Evolutionary conservation across 2,329 filamentous ascomycete species (phyloP).

Genomic region (Mycosphaerella sp.): DNA sequence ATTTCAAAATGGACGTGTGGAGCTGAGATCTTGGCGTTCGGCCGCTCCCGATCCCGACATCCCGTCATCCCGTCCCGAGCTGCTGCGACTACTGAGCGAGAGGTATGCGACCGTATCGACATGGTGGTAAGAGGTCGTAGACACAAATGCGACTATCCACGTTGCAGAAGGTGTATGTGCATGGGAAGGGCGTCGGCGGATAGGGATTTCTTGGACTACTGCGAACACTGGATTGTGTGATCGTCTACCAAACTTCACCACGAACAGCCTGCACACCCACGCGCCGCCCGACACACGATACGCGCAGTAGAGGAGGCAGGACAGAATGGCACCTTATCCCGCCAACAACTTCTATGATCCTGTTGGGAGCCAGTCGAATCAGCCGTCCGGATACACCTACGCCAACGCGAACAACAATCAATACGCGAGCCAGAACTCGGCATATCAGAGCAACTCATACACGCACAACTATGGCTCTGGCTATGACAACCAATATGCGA

Average conservation of each 20-base stretch:
- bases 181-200: neutral
- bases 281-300: neutral
- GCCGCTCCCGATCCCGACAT: neutral
- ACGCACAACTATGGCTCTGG: conserved; percentile 14
- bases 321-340: conserved; percentile 28
- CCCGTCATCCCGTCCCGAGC: neutral
- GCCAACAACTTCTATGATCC: conserved; percentile 31
- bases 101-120: neutral
- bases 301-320: neutral
- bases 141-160: neutral
- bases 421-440: conserved; percentile 15
- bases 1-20: conserved; percentile 6
- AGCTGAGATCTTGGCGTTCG: conserved; percentile 4
- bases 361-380: conserved; percentile 27
- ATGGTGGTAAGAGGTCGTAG: neutral
- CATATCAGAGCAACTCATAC: conserved; percentile 14
- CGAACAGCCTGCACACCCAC: conserved; percentile 5
- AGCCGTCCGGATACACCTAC: conserved; percentile 9
- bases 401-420: conserved; percentile 11
- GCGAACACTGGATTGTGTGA: neutral
- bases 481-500: conserved; percentile 22
- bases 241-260: neutral
- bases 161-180: neutral
- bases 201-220: neutral
- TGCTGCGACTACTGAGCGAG: neutral